phyloP scores from a whole-genome alignment of 495 filamentous ascomycete species.

The Usnea hakonensis region DNA sequence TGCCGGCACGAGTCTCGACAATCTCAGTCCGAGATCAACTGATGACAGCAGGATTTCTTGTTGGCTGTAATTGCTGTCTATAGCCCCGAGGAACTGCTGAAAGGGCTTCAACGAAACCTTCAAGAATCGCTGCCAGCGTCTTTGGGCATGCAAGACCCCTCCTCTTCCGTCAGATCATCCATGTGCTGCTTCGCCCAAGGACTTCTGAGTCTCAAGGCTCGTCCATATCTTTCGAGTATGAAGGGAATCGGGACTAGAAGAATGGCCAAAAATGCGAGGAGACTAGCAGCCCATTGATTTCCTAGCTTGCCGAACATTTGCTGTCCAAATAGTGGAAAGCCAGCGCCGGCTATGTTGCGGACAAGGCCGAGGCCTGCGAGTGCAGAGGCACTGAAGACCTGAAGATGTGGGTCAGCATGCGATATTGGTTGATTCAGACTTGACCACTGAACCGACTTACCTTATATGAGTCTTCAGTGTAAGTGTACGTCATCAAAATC shows the following conservation, averaged over 20 bases:
- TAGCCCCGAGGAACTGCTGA: background rate
- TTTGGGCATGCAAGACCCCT: slow-evolving; percentile 8
- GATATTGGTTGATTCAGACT: background rate
- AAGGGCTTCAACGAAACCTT: background rate
- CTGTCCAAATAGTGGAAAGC: slow-evolving; percentile 40
- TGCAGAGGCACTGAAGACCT: slow-evolving; percentile 33
- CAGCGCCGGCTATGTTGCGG: slow-evolving; percentile 38
- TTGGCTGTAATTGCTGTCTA: background rate
- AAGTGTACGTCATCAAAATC: slow-evolving; percentile 29
- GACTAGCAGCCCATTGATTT: slow-evolving; percentile 55
- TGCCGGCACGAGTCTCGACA: background rate
- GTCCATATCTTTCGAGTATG: slow-evolving; percentile 29
- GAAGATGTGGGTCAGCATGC: background rate
- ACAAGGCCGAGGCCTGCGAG: slow-evolving; percentile 38
- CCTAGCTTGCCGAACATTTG: slow-evolving; percentile 58
- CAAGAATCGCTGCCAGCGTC: background rate
- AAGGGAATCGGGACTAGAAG: slow-evolving; percentile 48
- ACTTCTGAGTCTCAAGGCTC: slow-evolving; percentile 33
- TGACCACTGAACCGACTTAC: background rate
- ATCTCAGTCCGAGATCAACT: background rate
- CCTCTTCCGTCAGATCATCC: slow-evolving; percentile 24
- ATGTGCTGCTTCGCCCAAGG: slow-evolving; percentile 40
- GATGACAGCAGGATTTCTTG: background rate
- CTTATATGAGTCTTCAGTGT: slow-evolving; percentile 28
- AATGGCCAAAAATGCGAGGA: slow-evolving; percentile 45